Evolutionary conservation across 257 asterid genomes (phyloP).

Genomic region (Solanum bulbocastanum): DNA sequence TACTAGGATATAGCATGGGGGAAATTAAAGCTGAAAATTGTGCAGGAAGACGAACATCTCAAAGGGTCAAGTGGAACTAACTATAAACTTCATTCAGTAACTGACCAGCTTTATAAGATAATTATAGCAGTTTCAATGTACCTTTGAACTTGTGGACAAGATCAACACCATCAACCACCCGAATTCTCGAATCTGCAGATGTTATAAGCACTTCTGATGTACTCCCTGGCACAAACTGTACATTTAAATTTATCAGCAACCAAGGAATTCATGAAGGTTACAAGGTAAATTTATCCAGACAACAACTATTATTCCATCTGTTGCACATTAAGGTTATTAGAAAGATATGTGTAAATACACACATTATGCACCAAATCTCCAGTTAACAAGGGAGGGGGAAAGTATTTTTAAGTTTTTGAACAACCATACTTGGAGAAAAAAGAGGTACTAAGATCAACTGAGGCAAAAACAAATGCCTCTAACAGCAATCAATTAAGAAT

Average conservation of each 20-base stretch:
- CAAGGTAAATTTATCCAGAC: neutral
- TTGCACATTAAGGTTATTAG: neutral
- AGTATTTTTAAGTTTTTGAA: neutral
- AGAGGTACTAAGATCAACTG: neutral
- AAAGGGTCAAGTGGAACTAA: neutral
- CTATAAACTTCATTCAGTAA: neutral
- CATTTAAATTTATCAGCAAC: constrained; percentile 15
- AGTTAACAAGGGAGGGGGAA: neutral
- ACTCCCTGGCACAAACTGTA: constrained; percentile 96
- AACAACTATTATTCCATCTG: neutral
- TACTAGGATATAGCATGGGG: neutral
- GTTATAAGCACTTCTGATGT: constrained; percentile 85
- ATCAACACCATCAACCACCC: constrained; percentile 78
- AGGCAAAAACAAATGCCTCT: neutral
- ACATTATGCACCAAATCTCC: neutral
- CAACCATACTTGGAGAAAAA: neutral
- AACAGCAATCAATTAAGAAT: neutral
- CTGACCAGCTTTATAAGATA: neutral
- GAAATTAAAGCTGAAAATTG: neutral
- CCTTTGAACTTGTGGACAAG: constrained; percentile 97
- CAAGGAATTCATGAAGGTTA: neutral
- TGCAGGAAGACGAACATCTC: neutral
- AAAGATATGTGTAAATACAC: neutral
- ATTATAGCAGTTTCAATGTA: constrained; percentile 1
- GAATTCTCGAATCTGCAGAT: constrained; percentile 90